Base-by-base conservation (phyloP, 352 stramenopile genomes). In the Pythium dissimile region DNA sequence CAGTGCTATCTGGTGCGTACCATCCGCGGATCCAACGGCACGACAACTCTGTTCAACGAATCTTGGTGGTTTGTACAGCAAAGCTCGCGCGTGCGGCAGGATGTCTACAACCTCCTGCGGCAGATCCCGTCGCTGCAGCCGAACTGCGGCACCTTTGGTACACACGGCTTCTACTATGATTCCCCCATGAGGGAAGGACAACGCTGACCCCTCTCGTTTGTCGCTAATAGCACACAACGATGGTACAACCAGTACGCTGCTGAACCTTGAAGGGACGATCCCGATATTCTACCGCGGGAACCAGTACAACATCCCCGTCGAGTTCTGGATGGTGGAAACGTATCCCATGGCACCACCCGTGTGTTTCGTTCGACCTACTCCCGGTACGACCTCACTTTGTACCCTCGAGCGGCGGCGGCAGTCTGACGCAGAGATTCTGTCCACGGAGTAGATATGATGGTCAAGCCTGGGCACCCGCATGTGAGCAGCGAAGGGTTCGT, bases 301-400 rank as follows among this genome's bases (percentile, higher is more conserved):
- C 55, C 86, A 95, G 62, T 96, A 96, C 77, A 96, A 96, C 52
- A 96, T 96, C 59, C 88, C 88, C 0, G 77, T 96, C 31, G 81
- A 92, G 64, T 86, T 96, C 37, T 96, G 88, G 88, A 73, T 96
- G 41, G 79, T 88, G 8, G 81, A 94, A 61, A 80, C 72, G 27
- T 96, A 96, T 67, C 88, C 88, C 0, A 70, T 89, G 58, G 54
- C 80, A 3, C 75, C 88, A 23, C 86, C 88, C 1, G 84, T 95
- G 44, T 93, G 86, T 47, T 96, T 94, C 54, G 88, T 96, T 28
- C 84, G 82, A 3, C 88, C 88, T 1, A 96, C 86, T 5, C 42
- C 80, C 24, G 77, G 77, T 83, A 69, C 45, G 62, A 35, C 21
- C 12, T 13, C 2, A 5, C 20, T 8, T 15, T 28, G n/a, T 23